A percentile compares a stretch with the other conserved stretches of the same genome.
These are phyloP conservation scores for Euphorbia celastroides DNA, from an alignment of 441 rosid species.

Conservation along the genomic window DNA sequence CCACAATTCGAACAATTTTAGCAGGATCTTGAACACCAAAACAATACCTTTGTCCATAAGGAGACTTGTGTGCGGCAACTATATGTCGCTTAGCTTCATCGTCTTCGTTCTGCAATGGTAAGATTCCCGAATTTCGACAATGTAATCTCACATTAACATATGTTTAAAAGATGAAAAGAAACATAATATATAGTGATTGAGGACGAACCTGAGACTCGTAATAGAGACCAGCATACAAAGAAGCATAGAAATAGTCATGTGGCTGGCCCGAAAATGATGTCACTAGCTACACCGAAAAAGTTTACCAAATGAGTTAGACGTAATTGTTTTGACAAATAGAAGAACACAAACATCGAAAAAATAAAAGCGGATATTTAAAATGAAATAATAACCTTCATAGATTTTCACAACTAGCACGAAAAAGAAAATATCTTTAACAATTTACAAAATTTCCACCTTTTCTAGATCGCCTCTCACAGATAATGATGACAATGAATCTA, in stretches of 20 bases:
- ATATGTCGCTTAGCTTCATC: conserved; percentile 64
- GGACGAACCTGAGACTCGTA: conserved; percentile 71
- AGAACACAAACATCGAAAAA: not conserved
- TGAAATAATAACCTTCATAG: not conserved
- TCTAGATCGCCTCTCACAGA: not conserved
- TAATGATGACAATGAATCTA: too few relatives aligned
- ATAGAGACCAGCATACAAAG: conserved; percentile 72
- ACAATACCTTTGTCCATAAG: conserved; percentile 69
- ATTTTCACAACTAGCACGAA: not conserved
- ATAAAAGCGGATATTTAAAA: not conserved
- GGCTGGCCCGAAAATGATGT: conserved; percentile 50
- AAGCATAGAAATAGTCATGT: conserved; percentile 64
- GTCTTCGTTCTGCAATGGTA: conserved; percentile 50
- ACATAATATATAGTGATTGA: conserved; percentile 7
- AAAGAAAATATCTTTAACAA: not conserved
- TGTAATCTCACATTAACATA: too few relatives aligned
- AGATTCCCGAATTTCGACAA: not conserved
- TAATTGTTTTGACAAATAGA: conserved; percentile 1
- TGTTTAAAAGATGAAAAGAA: conserved; percentile 5
- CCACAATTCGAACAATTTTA: not conserved
- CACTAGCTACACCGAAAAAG: conserved; percentile 41
- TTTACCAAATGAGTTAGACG: conserved; percentile 4
- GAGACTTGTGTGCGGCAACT: conserved; percentile 51
- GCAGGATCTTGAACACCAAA: not conserved
- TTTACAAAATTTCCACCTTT: not conserved